Conservation (phyloP, 805 yeast species). For the Wickerhamomyces chambardii region DNA sequence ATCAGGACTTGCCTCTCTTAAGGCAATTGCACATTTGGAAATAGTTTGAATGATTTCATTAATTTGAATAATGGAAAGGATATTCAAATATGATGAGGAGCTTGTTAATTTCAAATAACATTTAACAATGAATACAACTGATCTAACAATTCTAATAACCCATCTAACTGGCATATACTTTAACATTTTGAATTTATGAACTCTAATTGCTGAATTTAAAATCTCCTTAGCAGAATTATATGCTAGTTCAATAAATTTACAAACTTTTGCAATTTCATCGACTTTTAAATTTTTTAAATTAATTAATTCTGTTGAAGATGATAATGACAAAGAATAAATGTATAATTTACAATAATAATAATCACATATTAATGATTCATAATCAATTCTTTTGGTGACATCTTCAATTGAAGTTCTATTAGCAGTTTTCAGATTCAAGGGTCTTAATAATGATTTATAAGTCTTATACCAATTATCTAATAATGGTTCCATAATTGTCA, state of each 20-base stretch:
- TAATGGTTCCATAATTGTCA: conserved; percentile 68
- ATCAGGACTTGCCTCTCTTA: conserved; percentile 83
- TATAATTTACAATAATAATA: conserved; percentile 79
- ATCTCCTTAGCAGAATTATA: conserved; percentile 79
- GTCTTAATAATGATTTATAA: conserved; percentile 45
- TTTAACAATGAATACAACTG: conserved; percentile 86
- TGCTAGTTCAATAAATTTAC: conserved; percentile 75
- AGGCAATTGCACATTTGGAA: conserved; percentile 61
- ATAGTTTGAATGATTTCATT: conserved; percentile 64
- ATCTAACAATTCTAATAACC: conserved; percentile 78
- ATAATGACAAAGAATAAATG: conserved; percentile 73
- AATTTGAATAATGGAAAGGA: conserved; percentile 51
- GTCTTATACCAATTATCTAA: conserved; percentile 71
- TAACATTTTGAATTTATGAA: conserved; percentile 54
- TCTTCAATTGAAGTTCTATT: conserved; percentile 23
- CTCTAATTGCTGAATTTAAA: conserved; percentile 58
- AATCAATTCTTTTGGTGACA: conserved; percentile 35
- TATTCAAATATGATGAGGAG: conserved; percentile 39
- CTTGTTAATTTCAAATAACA: conserved; percentile 60
- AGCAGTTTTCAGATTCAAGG: conserved; percentile 30
- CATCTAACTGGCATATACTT: conserved; percentile 88
- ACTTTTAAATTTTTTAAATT: conserved; percentile 32
- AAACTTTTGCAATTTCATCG: conserved; percentile 64
- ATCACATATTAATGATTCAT: conserved; percentile 72
- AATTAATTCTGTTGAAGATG: conserved; percentile 10